Evolutionary conservation across 306 rosid genomes (phyloP).

Genomic region (Cucurbita ficifolia): DNA sequence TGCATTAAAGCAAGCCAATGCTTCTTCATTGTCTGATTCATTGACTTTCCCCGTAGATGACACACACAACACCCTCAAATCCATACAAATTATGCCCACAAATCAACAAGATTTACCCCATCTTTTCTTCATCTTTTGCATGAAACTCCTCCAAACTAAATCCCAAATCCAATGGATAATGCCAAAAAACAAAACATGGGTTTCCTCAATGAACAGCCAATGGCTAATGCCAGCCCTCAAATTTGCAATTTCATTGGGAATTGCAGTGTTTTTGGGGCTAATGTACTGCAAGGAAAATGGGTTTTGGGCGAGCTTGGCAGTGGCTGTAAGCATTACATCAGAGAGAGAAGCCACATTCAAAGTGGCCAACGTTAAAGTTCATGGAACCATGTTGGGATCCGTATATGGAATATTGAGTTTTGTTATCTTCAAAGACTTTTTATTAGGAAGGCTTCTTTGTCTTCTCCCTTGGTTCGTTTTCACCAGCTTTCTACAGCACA

Average conservation of each 20-base stretch:
- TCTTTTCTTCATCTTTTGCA: conserved; percentile 48
- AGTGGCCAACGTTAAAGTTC: conserved; percentile 45
- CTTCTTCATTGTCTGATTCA: conserved; percentile 10
- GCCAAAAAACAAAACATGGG: not conserved
- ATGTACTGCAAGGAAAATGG: conserved; percentile 41
- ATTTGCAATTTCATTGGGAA: conserved; percentile 40
- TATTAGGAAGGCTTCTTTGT: conserved; percentile 29
- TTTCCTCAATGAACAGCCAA: not conserved
- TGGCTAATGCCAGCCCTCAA: conserved; percentile 23
- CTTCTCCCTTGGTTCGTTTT: conserved; percentile 65
- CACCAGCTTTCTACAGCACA: conserved; percentile 46
- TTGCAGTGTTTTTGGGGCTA: conserved; percentile 42
- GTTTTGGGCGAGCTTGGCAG: conserved; percentile 47
- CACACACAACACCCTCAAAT: conserved; percentile 20
- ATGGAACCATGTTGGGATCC: conserved; percentile 54
- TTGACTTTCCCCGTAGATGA: conserved; percentile 29
- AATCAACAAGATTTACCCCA: conserved; percentile 26
- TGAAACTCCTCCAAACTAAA: conserved; percentile 25
- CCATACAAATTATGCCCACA: conserved; percentile 32
- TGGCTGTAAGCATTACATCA: conserved; percentile 39
- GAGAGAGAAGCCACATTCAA: conserved; percentile 48
- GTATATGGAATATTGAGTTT: conserved; percentile 50
- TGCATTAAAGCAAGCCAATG: conserved; percentile 12
- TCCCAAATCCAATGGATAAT: not conserved
- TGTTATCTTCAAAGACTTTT: conserved; percentile 27